Conservation (phyloP, 192 early-diverging fungal genomes). For the Linnemannia elongata region DNA sequence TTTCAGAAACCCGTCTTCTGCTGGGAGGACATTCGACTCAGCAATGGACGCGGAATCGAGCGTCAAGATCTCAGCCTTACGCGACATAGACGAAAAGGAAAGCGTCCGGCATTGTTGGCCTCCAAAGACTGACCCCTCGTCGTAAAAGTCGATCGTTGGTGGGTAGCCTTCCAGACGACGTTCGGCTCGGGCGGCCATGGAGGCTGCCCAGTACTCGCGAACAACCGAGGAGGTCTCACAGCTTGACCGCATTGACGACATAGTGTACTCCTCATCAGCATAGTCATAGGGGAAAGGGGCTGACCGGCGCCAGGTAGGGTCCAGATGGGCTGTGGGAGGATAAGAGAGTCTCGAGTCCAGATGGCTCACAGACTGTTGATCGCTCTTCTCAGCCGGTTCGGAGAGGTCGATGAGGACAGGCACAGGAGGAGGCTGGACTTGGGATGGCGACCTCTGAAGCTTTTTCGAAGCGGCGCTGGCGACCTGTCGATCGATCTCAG, state of each 20-base stretch:
- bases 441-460: not conserved
- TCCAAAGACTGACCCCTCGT: slow-evolving; percentile 25
- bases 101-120: slow-evolving; percentile 5
- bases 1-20: not conserved
- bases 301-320: not conserved
- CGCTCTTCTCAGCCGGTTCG: not conserved
- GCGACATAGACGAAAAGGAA: slow-evolving; percentile 36
- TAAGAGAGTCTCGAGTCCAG: slow-evolving; percentile 9
- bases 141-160: not conserved
- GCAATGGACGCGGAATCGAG: slow-evolving; percentile 1
- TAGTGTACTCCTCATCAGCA: slow-evolving; percentile 21
- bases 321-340: slow-evolving; percentile 13
- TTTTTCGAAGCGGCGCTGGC: not conserved
- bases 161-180: slow-evolving; percentile 23
- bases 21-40: not conserved
- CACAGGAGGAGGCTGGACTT: not conserved
- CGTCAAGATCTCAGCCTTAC: slow-evolving; percentile 45
- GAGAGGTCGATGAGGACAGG: not conserved
- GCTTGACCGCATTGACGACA: slow-evolving; percentile 36
- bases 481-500: not conserved
- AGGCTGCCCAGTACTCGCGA: slow-evolving; percentile 53
- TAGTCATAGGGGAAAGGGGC: not conserved
- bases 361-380: not conserved
- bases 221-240: slow-evolving; percentile 34
- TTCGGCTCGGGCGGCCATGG: slow-evolving; percentile 45